Percentiles rank a stretch among this genome's conserved stretches.
Conservation (phyloP, 108 stramenopile species). For the Bacterosira constricta region DNA sequence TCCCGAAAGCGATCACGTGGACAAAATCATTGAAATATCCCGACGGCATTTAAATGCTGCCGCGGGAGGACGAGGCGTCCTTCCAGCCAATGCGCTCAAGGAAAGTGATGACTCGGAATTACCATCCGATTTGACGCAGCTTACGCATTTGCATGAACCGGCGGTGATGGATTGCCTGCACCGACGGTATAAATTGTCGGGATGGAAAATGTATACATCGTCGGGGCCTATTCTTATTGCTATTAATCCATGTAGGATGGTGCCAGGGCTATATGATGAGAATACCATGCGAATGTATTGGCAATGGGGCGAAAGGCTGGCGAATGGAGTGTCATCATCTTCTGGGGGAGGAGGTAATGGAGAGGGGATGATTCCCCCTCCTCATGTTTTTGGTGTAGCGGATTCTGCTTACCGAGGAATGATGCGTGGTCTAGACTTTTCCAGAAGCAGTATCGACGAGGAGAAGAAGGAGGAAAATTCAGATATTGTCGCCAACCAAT, state of each 20-base stretch:
- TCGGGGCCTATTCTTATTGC: conserved; percentile 68
- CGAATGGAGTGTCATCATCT: conserved; percentile 4
- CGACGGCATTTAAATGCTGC: conserved; percentile 5
- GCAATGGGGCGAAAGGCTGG: conserved; percentile 29
- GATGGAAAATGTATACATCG: conserved; percentile 64
- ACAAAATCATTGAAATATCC: conserved; percentile 8
- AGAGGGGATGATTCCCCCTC: conserved; percentile 36
- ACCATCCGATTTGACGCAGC: conserved; percentile 30
- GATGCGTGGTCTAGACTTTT: conserved; percentile 52
- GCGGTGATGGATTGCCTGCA: conserved; percentile 45
- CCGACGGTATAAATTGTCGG: conserved; percentile 30
- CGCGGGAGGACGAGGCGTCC: neutral
- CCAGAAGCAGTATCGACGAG: conserved; percentile 20
- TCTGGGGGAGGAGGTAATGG: neutral
- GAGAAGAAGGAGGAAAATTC: conserved; percentile 18
- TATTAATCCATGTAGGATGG: conserved; percentile 63
- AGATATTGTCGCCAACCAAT: conserved; percentile 41
- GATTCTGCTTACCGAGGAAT: conserved; percentile 91
- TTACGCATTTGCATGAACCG: conserved; percentile 48
- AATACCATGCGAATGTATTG: conserved; percentile 42
- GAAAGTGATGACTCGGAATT: neutral
- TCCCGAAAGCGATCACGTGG: conserved; percentile 11
- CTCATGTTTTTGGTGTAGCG: conserved; percentile 86
- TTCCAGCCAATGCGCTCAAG: conserved; percentile 9
- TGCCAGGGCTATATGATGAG: conserved; percentile 41